phyloP scores from a whole-genome alignment of 2,329 filamentous ascomycete genomes.

The Chaetomium sp. region DNA sequence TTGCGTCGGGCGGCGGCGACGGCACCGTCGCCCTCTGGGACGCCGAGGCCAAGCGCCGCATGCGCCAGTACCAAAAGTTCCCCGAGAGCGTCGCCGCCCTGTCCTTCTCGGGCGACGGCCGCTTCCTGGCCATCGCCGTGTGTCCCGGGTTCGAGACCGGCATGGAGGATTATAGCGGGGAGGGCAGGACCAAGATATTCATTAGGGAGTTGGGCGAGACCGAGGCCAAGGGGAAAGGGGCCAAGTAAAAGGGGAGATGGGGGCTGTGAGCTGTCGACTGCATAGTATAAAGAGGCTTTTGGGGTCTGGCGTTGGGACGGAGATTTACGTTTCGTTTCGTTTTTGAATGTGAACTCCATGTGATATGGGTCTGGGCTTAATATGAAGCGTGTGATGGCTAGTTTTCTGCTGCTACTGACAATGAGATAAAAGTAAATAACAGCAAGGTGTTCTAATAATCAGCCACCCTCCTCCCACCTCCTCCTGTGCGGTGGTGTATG shows the following conservation, averaged over 20 bases:
- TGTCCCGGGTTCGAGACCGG: conserved; percentile 89
- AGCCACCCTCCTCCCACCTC: background rate
- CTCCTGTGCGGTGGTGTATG: background rate
- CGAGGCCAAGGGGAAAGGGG: conserved; percentile 83
- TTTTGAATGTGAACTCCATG: background rate
- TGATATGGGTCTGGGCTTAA: background rate
- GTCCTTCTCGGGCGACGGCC: conserved; percentile 76
- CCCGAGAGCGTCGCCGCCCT: conserved; percentile 76
- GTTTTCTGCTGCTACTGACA: background rate
- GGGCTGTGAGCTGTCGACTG: conserved; percentile 7
- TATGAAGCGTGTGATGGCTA: background rate
- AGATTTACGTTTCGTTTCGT: conserved; percentile 2
- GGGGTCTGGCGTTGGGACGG: conserved; percentile 23
- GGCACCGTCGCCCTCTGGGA: conserved; percentile 94
- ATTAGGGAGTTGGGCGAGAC: conserved; percentile 82
- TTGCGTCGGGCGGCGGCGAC: conserved; percentile 87
- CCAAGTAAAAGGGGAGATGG: conserved; percentile 52
- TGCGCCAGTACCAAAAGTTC: conserved; percentile 86
- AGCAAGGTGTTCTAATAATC: background rate
- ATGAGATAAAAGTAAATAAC: background rate
- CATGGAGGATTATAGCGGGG: conserved; percentile 73
- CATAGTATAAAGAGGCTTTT: conserved; percentile 14
- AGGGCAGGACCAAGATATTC: conserved; percentile 74
- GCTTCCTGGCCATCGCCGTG: conserved; percentile 74
- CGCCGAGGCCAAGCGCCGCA: conserved; percentile 83